Evolutionary conservation across 108 stramenopile species (phyloP), one percentile per base, ranked within the genome.

Genomic region (Pelagomonas calceolata): DNA sequence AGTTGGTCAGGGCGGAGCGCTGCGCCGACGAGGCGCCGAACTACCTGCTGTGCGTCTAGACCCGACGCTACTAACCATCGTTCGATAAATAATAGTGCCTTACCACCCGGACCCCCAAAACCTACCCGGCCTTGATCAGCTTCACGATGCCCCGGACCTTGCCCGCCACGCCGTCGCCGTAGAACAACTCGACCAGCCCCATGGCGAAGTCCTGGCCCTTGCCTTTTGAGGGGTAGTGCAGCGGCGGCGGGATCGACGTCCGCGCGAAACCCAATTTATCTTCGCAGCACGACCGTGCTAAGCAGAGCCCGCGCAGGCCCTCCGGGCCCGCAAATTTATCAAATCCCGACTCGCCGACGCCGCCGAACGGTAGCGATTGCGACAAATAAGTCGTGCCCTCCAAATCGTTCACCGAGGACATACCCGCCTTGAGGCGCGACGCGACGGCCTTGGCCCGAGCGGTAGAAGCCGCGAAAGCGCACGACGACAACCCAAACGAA

Each of bases 361-460:
- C 98, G 60, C 98, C 98, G 74, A 99, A 99, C 34, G 98, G 98
- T 30, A 99, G 87, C 16, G 87, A 79, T 79, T 99, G 98, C 34
- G 92, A 90, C 73, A 99, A 73, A 76, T 99, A 99, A 80, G 94
- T 96, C 63, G 88, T 84, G 34, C 92, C 96, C 51, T 60, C 51
- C 74, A 95, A 94, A 79, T 99, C 98, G 80, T 99, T 99, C 79
- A 95, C 88, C 39, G 94, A 91, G 37, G 90, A 84, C 98, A 99
- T 99, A 34, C 98, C 98, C 31, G 91, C 90, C 26, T 82, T 77
- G 73, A 99, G 85, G 69, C 85, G 87, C 68, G 82, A 73, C 21
- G 91, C 98, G 66, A 99, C 83, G n/a, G 74, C 74, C 65, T 87
- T 65, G 17, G 91, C 95, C 30, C 93, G 85, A 16, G 74, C 34